These are phyloP conservation scores for Rhodotorula mucilaginosa DNA, from an alignment of 1,284 basidiomycete species.

Conservation along the genomic window DNA sequence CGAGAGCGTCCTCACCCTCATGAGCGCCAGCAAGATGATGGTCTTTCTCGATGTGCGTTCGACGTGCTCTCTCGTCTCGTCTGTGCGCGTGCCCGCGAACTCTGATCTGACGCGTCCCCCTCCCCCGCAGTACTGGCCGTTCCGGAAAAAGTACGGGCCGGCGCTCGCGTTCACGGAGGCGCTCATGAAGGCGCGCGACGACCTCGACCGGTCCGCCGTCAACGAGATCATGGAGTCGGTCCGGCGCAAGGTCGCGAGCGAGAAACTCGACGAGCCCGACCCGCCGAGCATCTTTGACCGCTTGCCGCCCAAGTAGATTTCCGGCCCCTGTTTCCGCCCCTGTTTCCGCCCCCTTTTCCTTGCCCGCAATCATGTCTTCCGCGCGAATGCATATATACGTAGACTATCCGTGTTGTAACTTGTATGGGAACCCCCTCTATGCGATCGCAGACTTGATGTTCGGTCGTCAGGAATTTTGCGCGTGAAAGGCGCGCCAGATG, in stretches of 20 bases:
- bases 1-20: conserved; percentile 76
- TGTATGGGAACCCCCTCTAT: no score
- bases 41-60: conserved; percentile 75
- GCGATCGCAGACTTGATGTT: no score
- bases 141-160: conserved; percentile 93
- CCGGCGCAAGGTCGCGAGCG: conserved; percentile 62
- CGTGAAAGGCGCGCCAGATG: no score
- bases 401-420: no score
- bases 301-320: conserved; percentile 32
- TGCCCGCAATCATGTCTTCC: not conserved
- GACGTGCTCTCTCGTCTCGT: no score
- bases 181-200: conserved; percentile 82
- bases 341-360: not conserved
- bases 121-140: conserved; percentile 59
- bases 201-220: conserved; percentile 82
- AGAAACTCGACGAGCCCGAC: conserved; percentile 24
- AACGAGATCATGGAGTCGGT: conserved; percentile 92
- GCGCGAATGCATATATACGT: not conserved
- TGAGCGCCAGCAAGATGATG: conserved; percentile 87
- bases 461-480: no score
- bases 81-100: not conserved
- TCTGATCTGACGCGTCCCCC: no score
- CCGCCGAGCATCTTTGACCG: conserved; percentile 36
- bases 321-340: no score
- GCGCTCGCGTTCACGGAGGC: conserved; percentile 88